Percentiles rank a stretch among this genome's conserved stretches.
These are phyloP conservation scores for Parsonsia alboflavescens DNA, from an alignment of 257 asterid species.

Conservation along the genomic window DNA sequence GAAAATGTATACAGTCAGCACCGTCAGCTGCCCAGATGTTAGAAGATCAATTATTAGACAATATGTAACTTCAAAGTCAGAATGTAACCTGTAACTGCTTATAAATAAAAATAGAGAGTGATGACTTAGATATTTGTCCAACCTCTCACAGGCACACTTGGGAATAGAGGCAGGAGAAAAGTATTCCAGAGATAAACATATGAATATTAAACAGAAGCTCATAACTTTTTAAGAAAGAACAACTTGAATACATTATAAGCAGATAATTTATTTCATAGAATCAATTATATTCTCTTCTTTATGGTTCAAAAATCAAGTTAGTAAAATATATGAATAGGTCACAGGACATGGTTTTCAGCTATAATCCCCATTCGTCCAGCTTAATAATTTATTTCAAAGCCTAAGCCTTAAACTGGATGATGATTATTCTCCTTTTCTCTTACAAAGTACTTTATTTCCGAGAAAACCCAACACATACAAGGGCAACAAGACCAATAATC, in stretches of 20 bases:
- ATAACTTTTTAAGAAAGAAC: background rate
- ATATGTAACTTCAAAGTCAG: background rate
- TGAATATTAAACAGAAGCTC: background rate
- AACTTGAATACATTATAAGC: background rate
- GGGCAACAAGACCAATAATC: background rate
- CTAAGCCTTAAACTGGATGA: no score
- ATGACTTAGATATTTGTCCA: background rate
- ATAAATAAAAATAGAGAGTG: no score
- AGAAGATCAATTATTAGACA: constrained; percentile 3
- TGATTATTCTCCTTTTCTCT: background rate
- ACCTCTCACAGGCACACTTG: background rate
- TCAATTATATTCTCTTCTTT: background rate
- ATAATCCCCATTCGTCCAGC: background rate
- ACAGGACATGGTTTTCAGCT: background rate
- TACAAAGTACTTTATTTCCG: background rate
- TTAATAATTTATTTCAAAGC: constrained; percentile 5
- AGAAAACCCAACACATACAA: background rate
- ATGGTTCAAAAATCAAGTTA: background rate
- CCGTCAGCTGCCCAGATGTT: constrained; percentile 77
- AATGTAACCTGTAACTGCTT: background rate
- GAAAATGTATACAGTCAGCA: constrained; percentile 76
- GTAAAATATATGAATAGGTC: background rate
- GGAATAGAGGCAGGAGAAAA: background rate
- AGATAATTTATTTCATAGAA: background rate
- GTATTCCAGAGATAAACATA: background rate